These are phyloP conservation scores for Malus hybrid DNA, from an alignment of 331 rosid genomes.

Conservation along the genomic window DNA sequence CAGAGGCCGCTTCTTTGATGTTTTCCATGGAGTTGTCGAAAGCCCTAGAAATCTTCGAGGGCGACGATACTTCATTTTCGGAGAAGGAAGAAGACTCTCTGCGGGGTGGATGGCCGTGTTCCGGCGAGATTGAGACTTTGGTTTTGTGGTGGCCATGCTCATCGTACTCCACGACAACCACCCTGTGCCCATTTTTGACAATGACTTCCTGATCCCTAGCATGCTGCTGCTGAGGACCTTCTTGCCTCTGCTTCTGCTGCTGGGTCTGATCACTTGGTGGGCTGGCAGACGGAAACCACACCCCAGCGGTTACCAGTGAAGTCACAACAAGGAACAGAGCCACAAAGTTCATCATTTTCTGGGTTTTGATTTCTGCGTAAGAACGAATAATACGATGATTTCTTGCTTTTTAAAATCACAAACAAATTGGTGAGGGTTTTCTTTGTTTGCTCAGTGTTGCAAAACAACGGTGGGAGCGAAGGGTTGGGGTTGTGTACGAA, in stretches of 20 bases:
- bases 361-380: too few species aligned
- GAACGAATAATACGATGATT: too few species aligned
- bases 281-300: constrained; percentile 45
- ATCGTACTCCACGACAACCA: constrained; percentile 54
- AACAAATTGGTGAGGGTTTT: too few species aligned
- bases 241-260: background rate
- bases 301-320: constrained; percentile 9
- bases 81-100: background rate
- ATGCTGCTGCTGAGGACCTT: background rate
- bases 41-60: background rate
- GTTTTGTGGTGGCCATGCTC: constrained; percentile 43
- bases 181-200: constrained; percentile 48
- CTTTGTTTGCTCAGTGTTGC: too few species aligned
- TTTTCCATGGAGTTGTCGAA: constrained; percentile 11
- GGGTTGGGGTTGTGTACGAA: too few species aligned
- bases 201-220: constrained; percentile 15
- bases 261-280: background rate
- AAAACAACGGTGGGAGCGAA: too few species aligned
- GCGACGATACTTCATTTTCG: background rate
- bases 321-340: constrained; percentile 14
- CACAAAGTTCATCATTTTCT: constrained; percentile 19
- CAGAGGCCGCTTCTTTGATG: constrained; percentile 31
- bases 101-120: background rate
- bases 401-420: too few species aligned
- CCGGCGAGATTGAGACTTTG: constrained; percentile 48